phyloP scores from a whole-genome alignment of 805 yeast genomes.

The Suhomyces sp. region DNA sequence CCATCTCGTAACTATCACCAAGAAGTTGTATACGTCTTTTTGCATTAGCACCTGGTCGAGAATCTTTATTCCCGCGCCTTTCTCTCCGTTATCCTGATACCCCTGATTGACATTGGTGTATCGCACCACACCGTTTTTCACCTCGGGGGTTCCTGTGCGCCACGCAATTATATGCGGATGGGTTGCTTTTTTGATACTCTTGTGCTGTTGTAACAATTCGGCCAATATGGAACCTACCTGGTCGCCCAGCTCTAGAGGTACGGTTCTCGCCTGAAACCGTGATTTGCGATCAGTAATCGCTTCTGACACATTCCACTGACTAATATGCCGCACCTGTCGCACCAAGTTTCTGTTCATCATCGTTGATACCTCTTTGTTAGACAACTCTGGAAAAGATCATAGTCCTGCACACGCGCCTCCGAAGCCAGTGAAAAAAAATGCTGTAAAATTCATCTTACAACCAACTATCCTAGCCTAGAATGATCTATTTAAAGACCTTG shows the following conservation, averaged over 20 bases:
- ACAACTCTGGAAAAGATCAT: background rate
- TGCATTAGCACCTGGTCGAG: constrained; percentile 51
- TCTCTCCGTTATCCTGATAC: constrained; percentile 66
- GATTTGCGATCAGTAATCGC: constrained; percentile 52
- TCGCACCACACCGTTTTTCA: background rate
- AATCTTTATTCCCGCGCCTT: constrained; percentile 66
- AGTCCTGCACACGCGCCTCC: constrained; percentile 1
- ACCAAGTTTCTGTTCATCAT: background rate
- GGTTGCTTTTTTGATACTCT: constrained; percentile 49
- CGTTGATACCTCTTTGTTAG: background rate
- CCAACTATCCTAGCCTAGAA: constrained; percentile 22
- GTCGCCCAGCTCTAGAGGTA: constrained; percentile 31
- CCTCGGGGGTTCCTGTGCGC: constrained; percentile 38
- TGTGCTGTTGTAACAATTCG: constrained; percentile 44
- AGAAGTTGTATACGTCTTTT: constrained; percentile 47
- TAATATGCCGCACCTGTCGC: background rate
- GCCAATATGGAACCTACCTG: constrained; percentile 45
- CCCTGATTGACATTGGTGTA: constrained; percentile 50
- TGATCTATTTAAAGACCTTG: constrained; percentile 88
- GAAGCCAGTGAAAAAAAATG: constrained; percentile 3
- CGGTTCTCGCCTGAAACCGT: constrained; percentile 63
- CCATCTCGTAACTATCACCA: constrained; percentile 77
- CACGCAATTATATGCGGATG: constrained; percentile 78
- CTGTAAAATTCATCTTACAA: background rate
- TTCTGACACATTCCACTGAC: constrained; percentile 30